A percentile compares a stretch with the other conserved stretches of the same genome.
phyloP scores from a whole-genome alignment of 441 rosid species.

The Bruguiera hainesii region DNA sequence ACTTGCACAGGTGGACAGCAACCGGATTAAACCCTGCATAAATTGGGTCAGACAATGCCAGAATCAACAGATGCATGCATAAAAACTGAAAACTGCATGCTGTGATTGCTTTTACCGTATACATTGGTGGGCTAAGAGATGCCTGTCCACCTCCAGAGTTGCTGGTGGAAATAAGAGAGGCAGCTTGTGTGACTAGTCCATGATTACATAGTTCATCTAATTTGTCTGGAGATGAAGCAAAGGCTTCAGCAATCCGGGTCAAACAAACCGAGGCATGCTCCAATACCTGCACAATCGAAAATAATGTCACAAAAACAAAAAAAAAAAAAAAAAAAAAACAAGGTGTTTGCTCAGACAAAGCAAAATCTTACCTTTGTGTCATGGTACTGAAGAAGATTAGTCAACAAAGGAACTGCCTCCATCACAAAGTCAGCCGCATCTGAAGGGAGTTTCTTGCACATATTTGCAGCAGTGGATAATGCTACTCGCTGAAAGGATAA shows the following conservation, averaged over 20 bases:
- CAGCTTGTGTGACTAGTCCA: slow-evolving; percentile 95
- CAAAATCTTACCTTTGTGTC: slow-evolving; percentile 68
- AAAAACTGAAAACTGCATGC: slow-evolving; percentile 7
- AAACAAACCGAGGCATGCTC: slow-evolving; percentile 97
- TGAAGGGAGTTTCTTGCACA: slow-evolving; percentile 99
- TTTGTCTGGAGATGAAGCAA: slow-evolving; percentile 82
- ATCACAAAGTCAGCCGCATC: slow-evolving; percentile 99
- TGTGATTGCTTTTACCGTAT: slow-evolving; percentile 59
- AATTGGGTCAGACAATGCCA: slow-evolving; percentile 26
- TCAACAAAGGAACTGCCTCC: slow-evolving; percentile 98
- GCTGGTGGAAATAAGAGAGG: slow-evolving; percentile 90
- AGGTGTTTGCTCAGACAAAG: neutral
- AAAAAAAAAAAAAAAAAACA: slow-evolving; percentile 10
- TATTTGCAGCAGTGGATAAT: slow-evolving; percentile 97
- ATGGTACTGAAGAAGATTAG: slow-evolving; percentile 96
- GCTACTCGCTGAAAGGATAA: slow-evolving; percentile 75
- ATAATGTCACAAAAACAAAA: neutral
- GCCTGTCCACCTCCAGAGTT: slow-evolving; percentile 97
- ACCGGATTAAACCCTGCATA: slow-evolving; percentile 87
- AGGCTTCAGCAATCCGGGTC: slow-evolving; percentile 98
- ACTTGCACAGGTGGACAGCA: slow-evolving; percentile 94
- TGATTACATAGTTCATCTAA: slow-evolving; percentile 94
- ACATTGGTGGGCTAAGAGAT: slow-evolving; percentile 83
- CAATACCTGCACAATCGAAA: slow-evolving; percentile 62
- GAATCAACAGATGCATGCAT: slow-evolving; percentile 6